phyloP scores from a whole-genome alignment of 139 green algal genomes.

The Chlorella ohadii region DNA sequence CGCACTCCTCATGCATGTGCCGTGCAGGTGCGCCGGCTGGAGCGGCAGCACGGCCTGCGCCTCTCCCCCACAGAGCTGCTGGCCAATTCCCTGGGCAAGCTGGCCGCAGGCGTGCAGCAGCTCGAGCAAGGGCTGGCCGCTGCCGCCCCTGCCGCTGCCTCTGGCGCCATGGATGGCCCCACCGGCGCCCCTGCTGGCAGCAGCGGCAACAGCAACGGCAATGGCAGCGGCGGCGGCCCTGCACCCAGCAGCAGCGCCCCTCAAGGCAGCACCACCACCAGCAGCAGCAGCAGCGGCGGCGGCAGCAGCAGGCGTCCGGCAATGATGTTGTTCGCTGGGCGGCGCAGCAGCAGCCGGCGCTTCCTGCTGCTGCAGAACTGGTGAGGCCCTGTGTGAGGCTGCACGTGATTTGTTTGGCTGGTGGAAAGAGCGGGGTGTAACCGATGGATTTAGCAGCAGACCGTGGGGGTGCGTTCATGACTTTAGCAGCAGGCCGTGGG shows the following conservation, averaged over 20 bases:
- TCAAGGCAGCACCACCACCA: background rate
- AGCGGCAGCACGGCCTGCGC: conserved; percentile 4
- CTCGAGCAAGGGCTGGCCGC: conserved; percentile 36
- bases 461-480: too few species aligned
- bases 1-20: conserved; percentile 6
- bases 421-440: too few species aligned
- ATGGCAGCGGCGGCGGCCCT: background rate
- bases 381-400: background rate
- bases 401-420: background rate
- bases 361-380: conserved; percentile 77
- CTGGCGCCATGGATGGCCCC: background rate
- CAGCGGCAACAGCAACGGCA: background rate
- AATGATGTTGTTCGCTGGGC: conserved; percentile 69
- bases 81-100: conserved; percentile 59
- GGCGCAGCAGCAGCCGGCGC: conserved; percentile 60
- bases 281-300: background rate
- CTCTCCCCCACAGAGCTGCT: conserved; percentile 69
- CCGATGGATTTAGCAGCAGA: too few species aligned
- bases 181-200: background rate
- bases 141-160: background rate
- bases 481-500: too few species aligned
- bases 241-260: background rate
- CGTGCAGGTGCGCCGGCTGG: conserved; percentile 15
- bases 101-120: conserved; percentile 48
- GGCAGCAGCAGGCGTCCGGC: background rate